Evolutionary conservation across 148 eudicot species (phyloP).

Genomic region (Drosera capensis): DNA sequence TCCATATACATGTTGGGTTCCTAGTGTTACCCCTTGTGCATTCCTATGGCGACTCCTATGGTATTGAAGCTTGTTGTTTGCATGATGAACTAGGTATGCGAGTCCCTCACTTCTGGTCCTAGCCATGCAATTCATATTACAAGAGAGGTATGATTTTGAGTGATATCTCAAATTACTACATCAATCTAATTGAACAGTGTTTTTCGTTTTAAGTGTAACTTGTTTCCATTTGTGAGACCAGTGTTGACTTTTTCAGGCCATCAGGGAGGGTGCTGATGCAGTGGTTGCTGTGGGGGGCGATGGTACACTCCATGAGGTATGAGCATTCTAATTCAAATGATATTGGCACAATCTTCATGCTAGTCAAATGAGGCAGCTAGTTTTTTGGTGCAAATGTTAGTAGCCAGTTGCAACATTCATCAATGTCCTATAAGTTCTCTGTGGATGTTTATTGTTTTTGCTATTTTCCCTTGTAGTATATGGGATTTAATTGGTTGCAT

Average conservation of each 20-base stretch:
- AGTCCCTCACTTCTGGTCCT: slow-evolving; percentile 86
- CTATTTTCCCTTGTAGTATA: neutral
- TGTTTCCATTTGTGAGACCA: too few relatives aligned
- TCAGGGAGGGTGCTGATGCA: slow-evolving; percentile 84
- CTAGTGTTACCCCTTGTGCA: too few relatives aligned
- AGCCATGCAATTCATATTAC: slow-evolving; percentile 82
- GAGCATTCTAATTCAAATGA: slow-evolving; percentile 1
- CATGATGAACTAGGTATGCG: slow-evolving; percentile 87
- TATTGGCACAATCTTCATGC: neutral
- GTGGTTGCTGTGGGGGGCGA: slow-evolving; percentile 97
- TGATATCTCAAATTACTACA: neutral
- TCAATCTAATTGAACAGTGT: neutral
- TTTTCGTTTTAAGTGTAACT: too few relatives aligned
- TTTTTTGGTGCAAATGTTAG: too few relatives aligned
- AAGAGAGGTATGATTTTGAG: slow-evolving; percentile 50
- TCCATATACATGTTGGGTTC: too few relatives aligned
- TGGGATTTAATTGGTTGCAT: neutral
- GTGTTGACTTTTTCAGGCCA: slow-evolving; percentile 34
- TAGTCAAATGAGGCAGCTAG: slow-evolving; percentile 82
- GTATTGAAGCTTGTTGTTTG: too few relatives aligned
- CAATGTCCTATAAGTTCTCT: neutral
- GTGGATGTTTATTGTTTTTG: neutral
- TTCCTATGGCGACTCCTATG: too few relatives aligned
- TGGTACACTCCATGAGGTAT: slow-evolving; percentile 96
- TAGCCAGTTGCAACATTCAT: too few relatives aligned